Evolutionary conservation across 2,329 filamentous ascomycete species (phyloP).

Genomic region (Ascosphaera apis): DNA sequence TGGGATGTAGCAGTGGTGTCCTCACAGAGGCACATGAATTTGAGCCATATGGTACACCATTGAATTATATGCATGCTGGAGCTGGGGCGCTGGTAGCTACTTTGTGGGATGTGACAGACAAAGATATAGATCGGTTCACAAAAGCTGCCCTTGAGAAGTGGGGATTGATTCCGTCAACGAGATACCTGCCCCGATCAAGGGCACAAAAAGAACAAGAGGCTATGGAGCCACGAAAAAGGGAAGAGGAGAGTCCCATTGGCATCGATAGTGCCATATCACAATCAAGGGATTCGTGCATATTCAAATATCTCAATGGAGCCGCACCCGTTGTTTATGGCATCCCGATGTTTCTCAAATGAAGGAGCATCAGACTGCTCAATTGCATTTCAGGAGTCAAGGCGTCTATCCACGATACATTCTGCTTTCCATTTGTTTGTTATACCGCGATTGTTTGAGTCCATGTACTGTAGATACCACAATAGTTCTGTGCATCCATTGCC

Average conservation of each 20-base stretch:
- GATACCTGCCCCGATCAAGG: constrained; percentile 11
- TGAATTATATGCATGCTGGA: constrained; percentile 79
- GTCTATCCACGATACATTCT: neutral
- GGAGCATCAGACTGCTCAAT: neutral
- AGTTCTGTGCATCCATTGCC: no score
- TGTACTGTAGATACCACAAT: no score
- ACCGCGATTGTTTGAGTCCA: no score
- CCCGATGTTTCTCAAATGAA: constrained; percentile 50
- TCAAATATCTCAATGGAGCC: constrained; percentile 81
- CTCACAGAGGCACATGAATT: constrained; percentile 66
- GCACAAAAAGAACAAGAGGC: constrained; percentile 8
- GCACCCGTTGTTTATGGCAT: constrained; percentile 89
- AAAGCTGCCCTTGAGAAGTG: constrained; percentile 59
- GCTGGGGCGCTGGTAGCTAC: constrained; percentile 74
- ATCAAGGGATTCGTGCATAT: constrained; percentile 56
- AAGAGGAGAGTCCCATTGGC: constrained; percentile 20
- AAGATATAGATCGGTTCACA: constrained; percentile 87
- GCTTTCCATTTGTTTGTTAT: no score
- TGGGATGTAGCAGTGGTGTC: constrained; percentile 79
- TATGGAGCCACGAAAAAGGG: constrained; percentile 8
- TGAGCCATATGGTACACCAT: constrained; percentile 71
- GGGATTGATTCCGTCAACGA: constrained; percentile 38
- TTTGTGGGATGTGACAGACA: constrained; percentile 94
- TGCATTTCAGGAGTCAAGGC: neutral
- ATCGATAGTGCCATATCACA: constrained; percentile 62